Conservation (phyloP, 805 yeast species). For the Jamesozyma lodderae region DNA sequence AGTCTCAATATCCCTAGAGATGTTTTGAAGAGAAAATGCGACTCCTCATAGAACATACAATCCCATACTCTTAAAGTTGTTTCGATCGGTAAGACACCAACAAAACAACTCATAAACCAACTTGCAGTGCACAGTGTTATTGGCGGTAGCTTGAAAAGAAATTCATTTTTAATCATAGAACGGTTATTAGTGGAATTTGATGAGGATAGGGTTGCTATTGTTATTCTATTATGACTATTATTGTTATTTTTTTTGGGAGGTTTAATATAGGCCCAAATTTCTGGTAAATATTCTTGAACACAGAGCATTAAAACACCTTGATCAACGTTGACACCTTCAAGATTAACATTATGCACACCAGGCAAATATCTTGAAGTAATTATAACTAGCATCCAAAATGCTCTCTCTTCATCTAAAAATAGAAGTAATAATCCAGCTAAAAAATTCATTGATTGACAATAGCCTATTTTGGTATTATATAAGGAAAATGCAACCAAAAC, state of each 20-base stretch:
- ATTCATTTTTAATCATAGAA: slow-evolving; percentile 30
- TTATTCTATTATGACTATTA: neutral
- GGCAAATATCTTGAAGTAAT: slow-evolving; percentile 80
- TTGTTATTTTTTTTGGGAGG: slow-evolving; percentile 7
- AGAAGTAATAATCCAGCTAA: slow-evolving; percentile 78
- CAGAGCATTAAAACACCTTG: slow-evolving; percentile 91
- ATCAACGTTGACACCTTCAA: slow-evolving; percentile 91
- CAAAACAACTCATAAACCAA: slow-evolving; percentile 97
- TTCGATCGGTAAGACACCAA: slow-evolving; percentile 84
- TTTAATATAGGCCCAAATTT: slow-evolving; percentile 55
- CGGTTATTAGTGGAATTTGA: neutral
- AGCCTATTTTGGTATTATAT: slow-evolving; percentile 84
- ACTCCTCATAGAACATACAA: slow-evolving; percentile 84
- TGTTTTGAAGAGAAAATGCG: slow-evolving; percentile 74
- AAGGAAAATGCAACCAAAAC: slow-evolving; percentile 77
- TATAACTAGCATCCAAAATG: slow-evolving; percentile 94
- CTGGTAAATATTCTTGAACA: slow-evolving; percentile 73
- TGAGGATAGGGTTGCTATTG: neutral
- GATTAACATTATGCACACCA: slow-evolving; percentile 78
- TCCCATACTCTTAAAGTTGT: slow-evolving; percentile 90
- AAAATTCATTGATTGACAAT: slow-evolving; percentile 91
- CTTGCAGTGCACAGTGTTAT: slow-evolving; percentile 88
- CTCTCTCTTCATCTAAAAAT: slow-evolving; percentile 80
- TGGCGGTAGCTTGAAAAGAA: slow-evolving; percentile 75
- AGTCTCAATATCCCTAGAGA: slow-evolving; percentile 72